Evolutionary conservation across 2,329 filamentous ascomycete genomes (phyloP).

Genomic region (Graphilbum fragrans): DNA sequence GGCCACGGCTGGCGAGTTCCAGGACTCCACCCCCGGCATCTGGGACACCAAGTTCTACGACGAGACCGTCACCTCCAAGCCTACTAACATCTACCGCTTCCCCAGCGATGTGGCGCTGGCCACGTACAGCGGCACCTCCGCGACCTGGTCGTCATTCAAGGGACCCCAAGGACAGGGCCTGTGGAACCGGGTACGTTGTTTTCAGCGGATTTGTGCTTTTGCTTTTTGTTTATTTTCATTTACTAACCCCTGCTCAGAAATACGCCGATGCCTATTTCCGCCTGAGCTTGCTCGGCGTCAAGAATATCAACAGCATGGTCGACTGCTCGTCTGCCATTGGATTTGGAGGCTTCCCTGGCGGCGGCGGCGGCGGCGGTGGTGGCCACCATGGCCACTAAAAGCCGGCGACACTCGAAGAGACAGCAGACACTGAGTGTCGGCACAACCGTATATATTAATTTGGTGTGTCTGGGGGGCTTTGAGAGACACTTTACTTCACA

Average conservation of each 20-base stretch:
- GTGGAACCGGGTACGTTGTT: conserved; percentile 27
- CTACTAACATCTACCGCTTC: conserved; percentile 22
- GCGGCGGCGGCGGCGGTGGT: background rate
- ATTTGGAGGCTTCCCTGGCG: background rate
- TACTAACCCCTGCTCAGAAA: conserved; percentile 16
- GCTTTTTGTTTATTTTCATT: background rate
- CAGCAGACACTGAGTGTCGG: too few species aligned
- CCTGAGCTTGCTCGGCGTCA: conserved; percentile 41
- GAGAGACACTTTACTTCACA: too few species aligned
- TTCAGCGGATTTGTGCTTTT: background rate
- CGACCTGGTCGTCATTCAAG: conserved; percentile 25
- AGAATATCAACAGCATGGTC: conserved; percentile 41
- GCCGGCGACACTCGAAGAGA: too few species aligned
- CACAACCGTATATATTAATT: too few species aligned
- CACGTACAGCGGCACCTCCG: conserved; percentile 20
- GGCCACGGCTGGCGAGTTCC: conserved; percentile 21
- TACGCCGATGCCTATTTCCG: conserved; percentile 41
- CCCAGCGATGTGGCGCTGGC: conserved; percentile 26
- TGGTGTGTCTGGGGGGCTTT: too few species aligned
- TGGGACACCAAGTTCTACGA: conserved; percentile 39
- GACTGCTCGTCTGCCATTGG: conserved; percentile 26
- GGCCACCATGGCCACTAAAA: background rate
- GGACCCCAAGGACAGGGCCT: conserved; percentile 18
- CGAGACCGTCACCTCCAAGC: conserved; percentile 19
- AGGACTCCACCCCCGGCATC: conserved; percentile 34